Base-by-base conservation (phyloP, 805 yeast genomes). In the Kodamaea sagamina region DNA sequence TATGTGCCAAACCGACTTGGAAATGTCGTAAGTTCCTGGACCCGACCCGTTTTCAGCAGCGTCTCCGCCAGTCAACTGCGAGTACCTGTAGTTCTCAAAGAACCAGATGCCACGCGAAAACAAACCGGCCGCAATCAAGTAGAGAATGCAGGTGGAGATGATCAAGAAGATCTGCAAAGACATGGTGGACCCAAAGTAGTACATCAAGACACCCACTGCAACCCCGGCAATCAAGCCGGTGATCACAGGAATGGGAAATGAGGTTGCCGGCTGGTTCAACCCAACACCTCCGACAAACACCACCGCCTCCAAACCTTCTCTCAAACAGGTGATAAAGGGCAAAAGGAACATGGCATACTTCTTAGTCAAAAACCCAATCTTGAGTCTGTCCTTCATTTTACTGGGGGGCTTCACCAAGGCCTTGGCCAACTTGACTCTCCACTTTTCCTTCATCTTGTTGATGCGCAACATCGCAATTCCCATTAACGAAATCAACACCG, bases 391-490 rank as follows among this genome's bases (percentile, higher is more conserved):
- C 48, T 66, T 64, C 48, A 63, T 75, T 10, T 62, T 63, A 36
- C 65, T 60, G 42, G 86, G 87, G 17, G 68, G 58, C 51, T 81
- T 82, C 41, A 89, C 68, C 47, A 90, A 70, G 7, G 97, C 92
- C 59, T 71, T 77, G 21, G 97, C 97, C 61, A 92, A 86, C 72
- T 92, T 92, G 53, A 89, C 76, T 74, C 97, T 82, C 99, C 99
- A 92, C 72, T 92, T 92, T 54, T 81, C 92, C 71, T 89, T 89
- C 96, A 90, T 88, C 74, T 90, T 89, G 74, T 90, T 90, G 65
- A 92, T 77, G 68, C 98, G 81, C 60, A 92, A 78, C 96, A 92
- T 87, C 45, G 97, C 96, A 58, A 92, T 78, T 64, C 99, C 98
- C 97, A 92, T 90, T 55, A 85, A 55, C 9, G 97, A 79, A 60